phyloP scores from a whole-genome alignment of 2,329 filamentous ascomycete species.

The Bimuria novae-zelandiae region DNA sequence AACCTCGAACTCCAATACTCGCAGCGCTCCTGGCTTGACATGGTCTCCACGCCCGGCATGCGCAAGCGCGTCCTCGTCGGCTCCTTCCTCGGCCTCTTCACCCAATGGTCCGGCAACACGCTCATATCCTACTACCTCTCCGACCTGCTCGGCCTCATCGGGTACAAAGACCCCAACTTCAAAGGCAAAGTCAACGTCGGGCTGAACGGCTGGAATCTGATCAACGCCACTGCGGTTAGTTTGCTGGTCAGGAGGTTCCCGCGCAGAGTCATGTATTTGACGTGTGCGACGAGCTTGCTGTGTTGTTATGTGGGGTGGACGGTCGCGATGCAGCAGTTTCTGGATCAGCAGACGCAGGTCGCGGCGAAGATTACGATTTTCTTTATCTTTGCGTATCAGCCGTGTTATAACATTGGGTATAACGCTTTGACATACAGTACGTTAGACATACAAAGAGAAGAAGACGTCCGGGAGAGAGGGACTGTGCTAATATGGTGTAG shows the following conservation, averaged over 20 bases:
- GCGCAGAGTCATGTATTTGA: constrained; percentile 60
- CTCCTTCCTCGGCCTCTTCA: constrained; percentile 67
- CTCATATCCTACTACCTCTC: constrained; percentile 67
- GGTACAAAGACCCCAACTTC: constrained; percentile 54
- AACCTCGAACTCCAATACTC: constrained; percentile 58
- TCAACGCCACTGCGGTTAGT: constrained; percentile 60
- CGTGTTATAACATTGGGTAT: constrained; percentile 64
- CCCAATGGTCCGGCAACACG: constrained; percentile 69
- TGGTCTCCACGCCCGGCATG: constrained; percentile 65
- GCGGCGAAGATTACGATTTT: constrained; percentile 55
- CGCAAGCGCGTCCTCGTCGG: constrained; percentile 65
- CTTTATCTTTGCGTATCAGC: constrained; percentile 54
- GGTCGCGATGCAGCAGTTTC: constrained; percentile 57
- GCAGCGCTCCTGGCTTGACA: constrained; percentile 62
- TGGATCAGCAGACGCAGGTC: constrained; percentile 32
- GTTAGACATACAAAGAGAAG: neutral
- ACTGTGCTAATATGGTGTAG: constrained; percentile 34
- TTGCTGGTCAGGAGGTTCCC: constrained; percentile 60
- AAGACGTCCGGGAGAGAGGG: neutral
- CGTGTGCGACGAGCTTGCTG: constrained; percentile 39
- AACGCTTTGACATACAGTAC: constrained; percentile 65
- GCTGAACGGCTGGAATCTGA: constrained; percentile 63
- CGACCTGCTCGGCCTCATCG: constrained; percentile 63
- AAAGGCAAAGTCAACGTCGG: constrained; percentile 54
- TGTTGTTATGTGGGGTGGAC: constrained; percentile 44